Evolutionary conservation across 2,329 filamentous ascomycete genomes (phyloP), one percentile per base, ranked within the genome.

Genomic region (Xylaria digitata): DNA sequence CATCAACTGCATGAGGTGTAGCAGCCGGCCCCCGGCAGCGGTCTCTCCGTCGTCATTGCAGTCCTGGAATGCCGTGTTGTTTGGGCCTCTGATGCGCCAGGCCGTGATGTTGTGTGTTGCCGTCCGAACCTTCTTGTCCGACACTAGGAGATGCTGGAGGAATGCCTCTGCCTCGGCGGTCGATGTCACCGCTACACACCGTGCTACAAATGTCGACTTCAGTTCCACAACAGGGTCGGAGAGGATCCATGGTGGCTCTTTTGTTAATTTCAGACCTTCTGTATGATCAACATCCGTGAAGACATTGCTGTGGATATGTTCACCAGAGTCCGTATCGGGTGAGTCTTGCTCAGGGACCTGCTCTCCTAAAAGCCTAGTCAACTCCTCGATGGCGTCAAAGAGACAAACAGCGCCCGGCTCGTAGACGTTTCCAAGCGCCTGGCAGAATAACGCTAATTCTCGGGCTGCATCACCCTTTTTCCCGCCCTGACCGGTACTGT

Each of bases 51-150:
- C 96, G 75, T 99, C 96, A 74, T 99, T 92, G 76, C 91, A 97
- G 80, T 99, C 96, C 78, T 98, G 94, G 72, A 90, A 93, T 32
- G 82, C 82, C 57, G 85, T 85, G 4, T 83, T 82, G 70, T 80
- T 81, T 63, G 82, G 85, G 0, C 87, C 87, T 34, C 86, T 87
- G 61, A 98, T 94, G 11, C 96, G 88, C 92, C 94, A 98, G 1
- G 95, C 95, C 21, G 91, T 94, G 76, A 99, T 97, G 78, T 98
- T 98, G 79, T 99, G 96, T 67, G 95, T 94, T 4, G 96, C 96
- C 53, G 86, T 83, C n/a, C 93, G 90, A 42, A 93, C 90, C 72
- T 92, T 93, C 80, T 92, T 94, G 79, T 98, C 94, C 8, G 89
- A 92, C 5, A 90, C 86, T 7, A 97, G 84, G 0, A 99, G 85